Base-by-base conservation (phyloP, 495 filamentous ascomycete species). In the Pyrenopolyporus hunteri region DNA sequence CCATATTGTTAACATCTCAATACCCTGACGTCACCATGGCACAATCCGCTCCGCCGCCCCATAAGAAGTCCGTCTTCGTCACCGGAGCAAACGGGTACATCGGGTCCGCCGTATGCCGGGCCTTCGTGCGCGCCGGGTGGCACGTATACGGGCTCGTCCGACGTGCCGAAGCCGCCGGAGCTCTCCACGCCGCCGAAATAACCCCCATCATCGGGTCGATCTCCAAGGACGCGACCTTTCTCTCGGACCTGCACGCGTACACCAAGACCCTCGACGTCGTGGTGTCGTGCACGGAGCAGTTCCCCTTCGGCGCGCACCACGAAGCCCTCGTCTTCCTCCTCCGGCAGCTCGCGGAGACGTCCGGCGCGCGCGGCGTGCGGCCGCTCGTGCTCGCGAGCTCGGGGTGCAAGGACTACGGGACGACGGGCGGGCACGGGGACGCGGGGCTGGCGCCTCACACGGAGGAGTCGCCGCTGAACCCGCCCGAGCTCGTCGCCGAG, bases 371-470 rank as follows among this genome's bases (percentile, higher is more conserved):
- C 19, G 67, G 69, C 1, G 57, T 69, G 9, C 57, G 60, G 16
- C 74, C 74, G 2, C 48, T 80, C 6, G 72, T 80, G 6, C 46
- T 80, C 1, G 63, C 68, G 36, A 76, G 68, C 13, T 74, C 70
- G 8, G 78, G 78, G 0, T 76, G 74, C 56, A 79, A 80, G 39
- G 76, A 80, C 57, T 80, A 80, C 63, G 76, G 76, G 1, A 69
- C 52, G 14, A 76, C 69, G 2, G 54, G 48, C 0, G 46, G 70
- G 0, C 68, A 76, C 40, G 73, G 73, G 4, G 53, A 62, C 0
- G 35, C 60, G 0, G 66, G 43, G 2, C 63, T 78, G 1, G 50
- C 50, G 46, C 70, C 75, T 8, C 76, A 77, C 29, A 73, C 68
- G 2, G 76, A 80, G 51, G 54, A 62, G 0, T 71, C 68, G 5